Percentiles rank a stretch among this genome's conserved stretches.
These are phyloP conservation scores for Arabidopsis arenosa DNA, from an alignment of 345 rosid species.

Conservation along the genomic window DNA sequence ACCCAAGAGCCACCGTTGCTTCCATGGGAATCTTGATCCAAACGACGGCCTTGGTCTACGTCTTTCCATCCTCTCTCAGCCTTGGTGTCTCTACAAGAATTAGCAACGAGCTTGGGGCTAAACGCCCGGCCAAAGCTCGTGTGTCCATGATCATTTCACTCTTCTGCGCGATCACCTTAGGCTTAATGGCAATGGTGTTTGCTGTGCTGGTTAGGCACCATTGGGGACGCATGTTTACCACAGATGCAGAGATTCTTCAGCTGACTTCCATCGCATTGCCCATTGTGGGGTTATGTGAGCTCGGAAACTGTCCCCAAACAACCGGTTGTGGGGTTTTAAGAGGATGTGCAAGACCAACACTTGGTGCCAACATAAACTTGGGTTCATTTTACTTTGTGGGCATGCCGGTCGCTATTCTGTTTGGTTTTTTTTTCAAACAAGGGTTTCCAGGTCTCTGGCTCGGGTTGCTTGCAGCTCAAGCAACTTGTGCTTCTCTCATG, in stretches of 20 bases:
- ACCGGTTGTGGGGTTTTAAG: conserved; percentile 91
- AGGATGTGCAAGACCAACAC: conserved; percentile 86
- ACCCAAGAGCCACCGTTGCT: conserved; percentile 89
- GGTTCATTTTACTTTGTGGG: conserved; percentile 94
- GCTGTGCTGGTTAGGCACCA: conserved; percentile 70
- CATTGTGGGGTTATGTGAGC: conserved; percentile 88
- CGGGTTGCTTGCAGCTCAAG: conserved; percentile 96
- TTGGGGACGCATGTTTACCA: conserved; percentile 88
- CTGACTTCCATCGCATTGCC: conserved; percentile 86
- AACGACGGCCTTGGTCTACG: conserved; percentile 85
- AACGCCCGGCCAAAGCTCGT: conserved; percentile 80
- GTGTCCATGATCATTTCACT: conserved; percentile 77
- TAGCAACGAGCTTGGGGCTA: conserved; percentile 92
- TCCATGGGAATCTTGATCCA: conserved; percentile 98
- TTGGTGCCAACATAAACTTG: conserved; percentile 91
- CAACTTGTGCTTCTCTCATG: conserved; percentile 83
- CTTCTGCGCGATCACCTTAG: conserved; percentile 59
- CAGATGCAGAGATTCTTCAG: conserved; percentile 68
- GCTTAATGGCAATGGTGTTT: conserved; percentile 76
- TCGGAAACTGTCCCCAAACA: conserved; percentile 97
- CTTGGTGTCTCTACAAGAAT: conserved; percentile 92
- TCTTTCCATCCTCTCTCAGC: conserved; percentile 90
- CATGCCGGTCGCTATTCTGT: conserved; percentile 79
- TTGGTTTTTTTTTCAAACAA: conserved; percentile 68
- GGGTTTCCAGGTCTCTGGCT: conserved; percentile 92